Evolutionary conservation across 2,329 filamentous ascomycete species (phyloP).

Genomic region (Penicillium sp.): DNA sequence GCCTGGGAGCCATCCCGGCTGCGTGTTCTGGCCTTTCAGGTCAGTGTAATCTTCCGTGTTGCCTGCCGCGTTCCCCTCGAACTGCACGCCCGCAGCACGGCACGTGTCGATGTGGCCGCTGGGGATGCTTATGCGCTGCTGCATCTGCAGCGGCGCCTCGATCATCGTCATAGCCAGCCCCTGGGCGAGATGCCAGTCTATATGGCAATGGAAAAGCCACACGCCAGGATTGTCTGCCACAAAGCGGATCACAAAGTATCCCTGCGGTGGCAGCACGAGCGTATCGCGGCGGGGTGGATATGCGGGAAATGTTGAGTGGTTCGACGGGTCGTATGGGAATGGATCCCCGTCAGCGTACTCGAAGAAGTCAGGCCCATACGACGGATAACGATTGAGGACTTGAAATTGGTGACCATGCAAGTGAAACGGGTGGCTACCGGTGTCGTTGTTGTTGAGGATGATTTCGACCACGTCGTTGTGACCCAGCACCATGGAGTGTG

Average conservation of each 20-base stretch:
- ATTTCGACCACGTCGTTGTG: conserved; percentile 42
- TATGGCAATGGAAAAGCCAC: conserved; percentile 76
- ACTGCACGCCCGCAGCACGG: conserved; percentile 43
- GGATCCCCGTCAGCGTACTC: conserved; percentile 40
- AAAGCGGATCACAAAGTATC: conserved; percentile 61
- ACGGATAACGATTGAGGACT: conserved; percentile 55
- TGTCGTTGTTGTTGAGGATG: conserved; percentile 42
- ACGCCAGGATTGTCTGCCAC: conserved; percentile 48
- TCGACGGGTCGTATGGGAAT: conserved; percentile 22
- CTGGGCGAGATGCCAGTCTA: conserved; percentile 70
- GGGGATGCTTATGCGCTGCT: conserved; percentile 57
- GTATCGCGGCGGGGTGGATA: conserved; percentile 67
- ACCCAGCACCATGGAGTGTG: conserved; percentile 47
- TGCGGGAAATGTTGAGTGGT: conserved; percentile 42
- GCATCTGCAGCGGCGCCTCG: conserved; percentile 60
- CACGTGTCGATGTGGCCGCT: conserved; percentile 12
- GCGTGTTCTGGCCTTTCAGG: conserved; percentile 55
- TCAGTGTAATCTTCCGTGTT: conserved; percentile 63
- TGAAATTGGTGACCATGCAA: conserved; percentile 63
- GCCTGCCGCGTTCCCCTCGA: conserved; percentile 67
- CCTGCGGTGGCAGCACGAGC: conserved; percentile 59
- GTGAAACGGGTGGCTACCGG: conserved; percentile 48
- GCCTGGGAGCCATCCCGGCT: conserved; percentile 54
- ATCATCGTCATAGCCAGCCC: conserved; percentile 65
- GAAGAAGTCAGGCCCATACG: conserved; percentile 56